Evolutionary conservation across 73 alveolate species (phyloP).

Genomic region (Diophrys sp.): DNA sequence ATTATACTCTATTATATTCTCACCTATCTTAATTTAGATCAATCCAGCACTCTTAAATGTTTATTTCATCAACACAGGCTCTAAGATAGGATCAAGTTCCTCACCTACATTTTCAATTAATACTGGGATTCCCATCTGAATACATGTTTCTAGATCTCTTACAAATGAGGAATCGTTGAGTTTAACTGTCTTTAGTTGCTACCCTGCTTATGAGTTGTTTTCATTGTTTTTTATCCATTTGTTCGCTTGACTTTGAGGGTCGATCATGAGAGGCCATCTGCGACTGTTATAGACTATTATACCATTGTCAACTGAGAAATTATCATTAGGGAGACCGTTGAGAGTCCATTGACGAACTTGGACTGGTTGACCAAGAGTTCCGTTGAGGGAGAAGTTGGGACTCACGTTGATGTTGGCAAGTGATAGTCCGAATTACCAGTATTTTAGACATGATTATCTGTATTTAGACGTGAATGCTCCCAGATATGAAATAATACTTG

Average conservation of each 20-base stretch:
- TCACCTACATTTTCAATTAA: slow-evolving; percentile 95
- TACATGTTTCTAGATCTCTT: slow-evolving; percentile 75
- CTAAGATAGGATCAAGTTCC: slow-evolving; percentile 93
- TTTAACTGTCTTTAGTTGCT: slow-evolving; percentile 52
- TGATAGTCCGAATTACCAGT: slow-evolving; percentile 90
- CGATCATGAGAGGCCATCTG: slow-evolving; percentile 92
- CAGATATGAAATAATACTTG: slow-evolving; percentile 98
- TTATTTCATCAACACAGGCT: slow-evolving; percentile 88
- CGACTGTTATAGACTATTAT: slow-evolving; percentile 75
- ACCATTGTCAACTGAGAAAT: slow-evolving; percentile 86
- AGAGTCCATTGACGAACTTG: slow-evolving; percentile 97
- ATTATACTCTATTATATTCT: slow-evolving; percentile 81
- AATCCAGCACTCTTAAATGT: slow-evolving; percentile 86
- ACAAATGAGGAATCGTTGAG: slow-evolving; percentile 75
- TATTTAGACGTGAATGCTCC: slow-evolving; percentile 94
- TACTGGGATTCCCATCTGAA: slow-evolving; percentile 87
- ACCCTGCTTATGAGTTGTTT: slow-evolving; percentile 30
- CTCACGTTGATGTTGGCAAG: slow-evolving; percentile 90
- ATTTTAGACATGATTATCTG: slow-evolving; percentile 77
- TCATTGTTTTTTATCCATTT: slow-evolving; percentile 85
- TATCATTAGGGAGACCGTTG: slow-evolving; percentile 98
- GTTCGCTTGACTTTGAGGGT: slow-evolving; percentile 88
- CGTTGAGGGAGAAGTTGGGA: slow-evolving; percentile 79
- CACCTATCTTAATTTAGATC: slow-evolving; percentile 86
- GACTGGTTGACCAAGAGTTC: slow-evolving; percentile 98